These are phyloP conservation scores for Dacryopinax primogenitus DNA, from an alignment of 768 basidiomycete species.

Conservation along the genomic window DNA sequence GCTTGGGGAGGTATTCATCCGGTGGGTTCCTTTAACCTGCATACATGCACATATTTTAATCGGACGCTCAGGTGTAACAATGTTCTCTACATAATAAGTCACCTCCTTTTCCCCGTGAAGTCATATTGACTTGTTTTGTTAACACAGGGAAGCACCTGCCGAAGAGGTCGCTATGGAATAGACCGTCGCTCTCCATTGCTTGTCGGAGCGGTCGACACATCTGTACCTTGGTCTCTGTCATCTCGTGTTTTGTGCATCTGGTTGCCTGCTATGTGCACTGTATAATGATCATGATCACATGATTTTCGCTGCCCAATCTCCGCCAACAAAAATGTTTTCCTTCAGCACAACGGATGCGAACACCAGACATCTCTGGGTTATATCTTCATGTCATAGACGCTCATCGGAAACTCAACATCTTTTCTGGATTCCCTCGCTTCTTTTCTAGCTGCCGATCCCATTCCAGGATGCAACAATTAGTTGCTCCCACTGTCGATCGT, in stretches of 20 bases:
- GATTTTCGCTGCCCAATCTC: background rate
- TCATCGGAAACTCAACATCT: too few species aligned
- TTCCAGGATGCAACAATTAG: too few species aligned
- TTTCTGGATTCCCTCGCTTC: too few species aligned
- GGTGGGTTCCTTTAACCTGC: constrained; percentile 40
- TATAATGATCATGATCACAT: constrained; percentile 2
- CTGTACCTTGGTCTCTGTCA: background rate
- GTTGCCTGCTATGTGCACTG: background rate
- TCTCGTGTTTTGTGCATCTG: background rate
- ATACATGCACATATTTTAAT: background rate
- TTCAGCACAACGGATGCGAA: too few species aligned
- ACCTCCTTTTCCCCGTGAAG: constrained; percentile 15
- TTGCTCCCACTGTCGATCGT: background rate
- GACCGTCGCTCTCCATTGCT: background rate
- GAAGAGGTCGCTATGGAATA: constrained; percentile 24
- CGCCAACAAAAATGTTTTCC: too few species aligned
- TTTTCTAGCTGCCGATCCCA: too few species aligned
- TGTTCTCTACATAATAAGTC: constrained; percentile 88
- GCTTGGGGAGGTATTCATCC: constrained; percentile 96
- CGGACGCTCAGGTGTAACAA: constrained; percentile 64
- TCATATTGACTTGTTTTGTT: constrained; percentile 24
- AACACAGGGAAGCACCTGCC: constrained; percentile 62
- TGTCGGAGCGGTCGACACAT: background rate
- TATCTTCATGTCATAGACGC: too few species aligned
- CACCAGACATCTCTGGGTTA: too few species aligned